Conservation (phyloP, 306 rosid species). For the Lagenaria siceraria region DNA sequence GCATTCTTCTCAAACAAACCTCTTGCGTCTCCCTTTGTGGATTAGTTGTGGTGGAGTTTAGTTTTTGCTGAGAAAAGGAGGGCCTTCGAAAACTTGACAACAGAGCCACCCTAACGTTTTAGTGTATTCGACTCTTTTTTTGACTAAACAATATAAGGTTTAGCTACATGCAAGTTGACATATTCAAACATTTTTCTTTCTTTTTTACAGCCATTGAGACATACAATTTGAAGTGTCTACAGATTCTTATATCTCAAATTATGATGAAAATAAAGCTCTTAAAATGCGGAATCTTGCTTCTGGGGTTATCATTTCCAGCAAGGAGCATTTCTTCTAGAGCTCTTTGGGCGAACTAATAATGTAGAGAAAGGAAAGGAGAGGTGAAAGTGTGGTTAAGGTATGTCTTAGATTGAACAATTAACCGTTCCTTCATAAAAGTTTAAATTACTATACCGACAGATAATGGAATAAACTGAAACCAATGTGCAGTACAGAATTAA, state of each 20-base stretch:
- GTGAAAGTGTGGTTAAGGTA: not conserved
- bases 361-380: not conserved
- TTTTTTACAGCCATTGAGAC: not conserved
- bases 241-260: not conserved
- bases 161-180: too few relatives aligned
- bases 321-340: not conserved
- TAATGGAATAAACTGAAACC: not conserved
- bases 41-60: constrained; percentile 10
- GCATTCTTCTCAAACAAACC: constrained; percentile 22
- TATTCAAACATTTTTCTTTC: not conserved
- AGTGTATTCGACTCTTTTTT: constrained; percentile 1
- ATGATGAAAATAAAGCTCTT: not conserved
- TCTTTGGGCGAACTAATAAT: not conserved
- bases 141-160: not conserved
- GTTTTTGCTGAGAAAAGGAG: constrained; percentile 2
- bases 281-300: not conserved
- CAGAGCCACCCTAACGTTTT: not conserved
- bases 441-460: not conserved
- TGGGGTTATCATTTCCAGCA: not conserved
- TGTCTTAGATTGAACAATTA: not conserved
- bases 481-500: not conserved
- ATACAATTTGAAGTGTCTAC: not conserved
- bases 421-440: not conserved
- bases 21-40: constrained; percentile 2
- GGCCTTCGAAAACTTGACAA: not conserved